Evolutionary conservation across 2,329 filamentous ascomycete species (phyloP).

Genomic region (Nothophoma quercina): DNA sequence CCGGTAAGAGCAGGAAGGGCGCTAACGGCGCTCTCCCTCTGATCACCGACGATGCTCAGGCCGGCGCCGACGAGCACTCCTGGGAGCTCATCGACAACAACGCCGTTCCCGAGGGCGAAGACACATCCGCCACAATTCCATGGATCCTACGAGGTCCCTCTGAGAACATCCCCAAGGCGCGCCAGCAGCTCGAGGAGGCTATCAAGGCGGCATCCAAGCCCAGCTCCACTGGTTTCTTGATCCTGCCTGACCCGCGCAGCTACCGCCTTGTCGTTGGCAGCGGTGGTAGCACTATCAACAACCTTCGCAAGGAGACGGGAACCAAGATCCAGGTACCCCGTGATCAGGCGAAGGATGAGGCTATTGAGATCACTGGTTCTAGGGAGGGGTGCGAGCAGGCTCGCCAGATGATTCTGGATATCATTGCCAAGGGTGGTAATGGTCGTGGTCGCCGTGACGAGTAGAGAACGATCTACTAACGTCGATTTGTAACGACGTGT

Average conservation of each 20-base stretch:
- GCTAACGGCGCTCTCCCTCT: constrained; percentile 77
- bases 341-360: constrained; percentile 76
- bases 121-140: constrained; percentile 69
- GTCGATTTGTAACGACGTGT: not conserved
- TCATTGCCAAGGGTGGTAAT: constrained; percentile 60
- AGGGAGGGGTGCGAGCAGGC: constrained; percentile 85
- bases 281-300: constrained; percentile 89
- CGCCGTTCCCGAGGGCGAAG: constrained; percentile 58
- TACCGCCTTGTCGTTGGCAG: constrained; percentile 90
- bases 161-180: constrained; percentile 84
- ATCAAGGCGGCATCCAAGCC: constrained; percentile 75
- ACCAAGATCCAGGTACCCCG: constrained; percentile 94
- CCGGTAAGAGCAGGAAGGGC: constrained; percentile 56
- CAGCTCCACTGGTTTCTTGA: constrained; percentile 81
- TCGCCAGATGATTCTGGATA: constrained; percentile 85
- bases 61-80: constrained; percentile 70
- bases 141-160: constrained; percentile 85
- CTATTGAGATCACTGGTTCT: constrained; percentile 86
- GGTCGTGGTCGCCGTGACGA: constrained; percentile 8
- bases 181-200: constrained; percentile 74
- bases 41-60: constrained; percentile 80
- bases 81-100: constrained; percentile 83
- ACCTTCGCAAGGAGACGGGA: constrained; percentile 88
- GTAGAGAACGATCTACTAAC: not conserved
- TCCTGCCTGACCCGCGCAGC: constrained; percentile 85